Evolutionary conservation across 768 basidiomycete genomes (phyloP).

Genomic region (Pulveroboletus sp.): DNA sequence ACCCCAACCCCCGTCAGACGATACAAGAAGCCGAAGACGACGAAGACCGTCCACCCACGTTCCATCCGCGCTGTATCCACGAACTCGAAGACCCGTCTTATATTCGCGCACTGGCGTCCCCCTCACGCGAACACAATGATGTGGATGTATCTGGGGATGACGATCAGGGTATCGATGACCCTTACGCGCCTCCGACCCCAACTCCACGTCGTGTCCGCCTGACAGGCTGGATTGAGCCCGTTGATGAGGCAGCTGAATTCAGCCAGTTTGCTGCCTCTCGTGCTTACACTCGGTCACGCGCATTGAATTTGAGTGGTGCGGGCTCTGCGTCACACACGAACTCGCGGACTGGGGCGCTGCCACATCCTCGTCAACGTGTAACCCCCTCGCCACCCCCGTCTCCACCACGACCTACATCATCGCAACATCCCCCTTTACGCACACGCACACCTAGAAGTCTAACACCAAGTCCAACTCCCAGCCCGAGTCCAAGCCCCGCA

Average conservation of each 20-base stretch:
- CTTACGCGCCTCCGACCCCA: constrained; percentile 17
- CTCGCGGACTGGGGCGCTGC: neutral
- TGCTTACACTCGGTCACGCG: neutral
- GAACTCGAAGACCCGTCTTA: constrained; percentile 43
- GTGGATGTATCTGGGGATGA: neutral
- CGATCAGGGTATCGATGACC: constrained; percentile 14
- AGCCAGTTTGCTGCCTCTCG: constrained; percentile 44
- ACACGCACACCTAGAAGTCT: neutral
- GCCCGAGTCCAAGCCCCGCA: constrained; percentile 2
- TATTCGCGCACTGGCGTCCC: constrained; percentile 11
- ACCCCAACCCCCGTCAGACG: constrained; percentile 9
- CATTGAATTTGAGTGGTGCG: neutral
- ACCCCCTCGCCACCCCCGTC: constrained; percentile 1
- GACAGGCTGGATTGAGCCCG: constrained; percentile 51
- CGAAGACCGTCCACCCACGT: constrained; percentile 24
- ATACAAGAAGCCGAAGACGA: constrained; percentile 33
- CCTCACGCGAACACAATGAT: constrained; percentile 1
- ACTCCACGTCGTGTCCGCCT: constrained; percentile 40
- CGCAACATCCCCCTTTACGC: neutral
- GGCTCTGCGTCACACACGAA: neutral
- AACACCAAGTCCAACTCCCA: neutral
- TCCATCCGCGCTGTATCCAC: constrained; percentile 50
- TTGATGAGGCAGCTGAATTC: constrained; percentile 53
- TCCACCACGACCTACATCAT: neutral
- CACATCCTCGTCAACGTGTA: neutral